Percentiles rank a stretch among this genome's conserved stretches.
Evolutionary conservation across 73 alveolate genomes (phyloP).

Genomic region (Paramecium tetraurelia): DNA sequence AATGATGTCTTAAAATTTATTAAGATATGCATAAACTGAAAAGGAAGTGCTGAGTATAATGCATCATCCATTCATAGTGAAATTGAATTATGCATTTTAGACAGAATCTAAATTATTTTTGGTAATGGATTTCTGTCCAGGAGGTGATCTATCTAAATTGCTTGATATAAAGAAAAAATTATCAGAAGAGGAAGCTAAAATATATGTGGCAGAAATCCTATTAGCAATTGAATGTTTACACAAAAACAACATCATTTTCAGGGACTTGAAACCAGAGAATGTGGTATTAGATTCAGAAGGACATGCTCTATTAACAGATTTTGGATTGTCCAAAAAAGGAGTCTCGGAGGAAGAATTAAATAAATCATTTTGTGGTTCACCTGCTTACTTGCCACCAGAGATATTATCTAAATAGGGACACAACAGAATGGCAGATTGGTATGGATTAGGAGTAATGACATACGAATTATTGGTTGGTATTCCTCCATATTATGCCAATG

Average conservation of each 20-base stretch:
- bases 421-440: constrained; percentile 73
- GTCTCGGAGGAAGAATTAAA: constrained; percentile 56
- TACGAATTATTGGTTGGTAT: constrained; percentile 42
- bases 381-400: constrained; percentile 82
- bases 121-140: constrained; percentile 92
- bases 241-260: constrained; percentile 67
- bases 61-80: constrained; percentile 93
- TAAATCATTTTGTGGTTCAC: constrained; percentile 76
- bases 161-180: constrained; percentile 57
- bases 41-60: constrained; percentile 75
- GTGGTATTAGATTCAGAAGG: constrained; percentile 73
- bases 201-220: constrained; percentile 79
- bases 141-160: constrained; percentile 79
- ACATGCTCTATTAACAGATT: constrained; percentile 75
- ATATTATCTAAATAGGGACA: constrained; percentile 68
- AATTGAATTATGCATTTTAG: constrained; percentile 87
- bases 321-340: constrained; percentile 77
- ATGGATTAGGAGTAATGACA: constrained; percentile 65
- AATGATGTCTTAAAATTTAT: constrained; percentile 82
- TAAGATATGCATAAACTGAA: constrained; percentile 88
- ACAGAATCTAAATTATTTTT: constrained; percentile 85
- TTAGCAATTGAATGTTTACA: constrained; percentile 84
- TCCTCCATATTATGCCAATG: constrained; percentile 45
- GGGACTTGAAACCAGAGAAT: constrained; percentile 83
- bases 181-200: constrained; percentile 79